A percentile compares a stretch with the other conserved stretches of the same genome.
These are phyloP conservation scores for Aspergillus egyptiacus DNA, from an alignment of 495 filamentous ascomycete species.

Conservation along the genomic window DNA sequence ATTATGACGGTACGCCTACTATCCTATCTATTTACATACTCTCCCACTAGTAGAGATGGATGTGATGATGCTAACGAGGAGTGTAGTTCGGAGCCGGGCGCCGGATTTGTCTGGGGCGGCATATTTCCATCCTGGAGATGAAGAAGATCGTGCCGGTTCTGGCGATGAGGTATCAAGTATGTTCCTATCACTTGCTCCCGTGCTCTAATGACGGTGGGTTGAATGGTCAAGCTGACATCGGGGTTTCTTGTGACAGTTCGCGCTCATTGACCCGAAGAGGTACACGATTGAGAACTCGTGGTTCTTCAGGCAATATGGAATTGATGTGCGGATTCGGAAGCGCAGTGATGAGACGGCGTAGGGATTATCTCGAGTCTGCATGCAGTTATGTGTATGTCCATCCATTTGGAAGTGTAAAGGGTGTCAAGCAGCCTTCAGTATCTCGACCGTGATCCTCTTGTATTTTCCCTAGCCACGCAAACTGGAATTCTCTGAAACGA, in stretches of 20 bases:
- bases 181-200: no score
- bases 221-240: neutral
- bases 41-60: no score
- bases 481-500: no score
- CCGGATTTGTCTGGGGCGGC: neutral
- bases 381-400: no score
- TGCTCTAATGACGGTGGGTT: no score
- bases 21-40: neutral
- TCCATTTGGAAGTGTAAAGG: no score
- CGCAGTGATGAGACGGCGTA: no score
- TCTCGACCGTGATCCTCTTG: no score
- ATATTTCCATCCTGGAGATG: constrained; percentile 1
- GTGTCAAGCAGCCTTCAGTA: no score
- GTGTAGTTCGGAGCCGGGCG: constrained; percentile 12
- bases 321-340: neutral
- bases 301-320: constrained; percentile 2
- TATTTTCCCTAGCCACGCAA: no score
- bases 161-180: neutral
- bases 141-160: neutral
- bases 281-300: neutral
- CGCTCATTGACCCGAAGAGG: neutral
- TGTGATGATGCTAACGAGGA: neutral
- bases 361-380: no score
- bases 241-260: neutral
- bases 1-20: neutral